phyloP scores from a whole-genome alignment of 202 grass and related monocot species.

The Panicum virgatum region DNA sequence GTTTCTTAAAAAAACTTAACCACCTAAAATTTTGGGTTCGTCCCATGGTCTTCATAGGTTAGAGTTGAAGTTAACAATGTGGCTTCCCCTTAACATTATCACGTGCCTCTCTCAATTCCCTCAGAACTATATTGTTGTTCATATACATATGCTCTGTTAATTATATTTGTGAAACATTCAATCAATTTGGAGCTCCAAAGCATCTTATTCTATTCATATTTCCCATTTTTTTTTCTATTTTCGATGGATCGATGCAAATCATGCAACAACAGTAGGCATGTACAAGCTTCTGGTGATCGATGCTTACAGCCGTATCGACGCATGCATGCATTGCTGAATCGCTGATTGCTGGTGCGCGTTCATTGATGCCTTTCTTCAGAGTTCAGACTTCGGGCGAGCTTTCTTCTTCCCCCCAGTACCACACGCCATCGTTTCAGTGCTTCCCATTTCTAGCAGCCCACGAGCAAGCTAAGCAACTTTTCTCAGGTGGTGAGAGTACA shows the following conservation, averaged over 20 bases:
- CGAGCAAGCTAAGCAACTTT: constrained; percentile 9
- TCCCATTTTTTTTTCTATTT: no score
- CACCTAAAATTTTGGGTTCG: neutral
- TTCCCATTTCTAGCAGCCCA: neutral
- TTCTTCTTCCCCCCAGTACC: neutral
- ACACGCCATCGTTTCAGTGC: neutral
- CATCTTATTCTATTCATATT: neutral
- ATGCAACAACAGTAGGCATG: neutral
- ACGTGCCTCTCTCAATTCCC: neutral
- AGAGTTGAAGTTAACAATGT: neutral
- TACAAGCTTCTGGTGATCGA: neutral
- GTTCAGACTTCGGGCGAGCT: neutral
- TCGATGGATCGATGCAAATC: neutral
- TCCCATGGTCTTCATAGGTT: neutral
- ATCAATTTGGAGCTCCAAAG: neutral
- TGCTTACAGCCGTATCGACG: constrained; percentile 8
- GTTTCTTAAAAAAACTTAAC: neutral
- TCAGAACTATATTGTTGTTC: neutral
- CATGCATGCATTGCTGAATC: constrained; percentile 25
- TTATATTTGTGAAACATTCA: neutral
- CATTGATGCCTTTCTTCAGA: constrained; percentile 3
- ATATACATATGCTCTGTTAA: neutral
- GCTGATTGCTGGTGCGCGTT: neutral
- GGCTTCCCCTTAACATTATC: neutral
- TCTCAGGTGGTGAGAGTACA: constrained; percentile 24